Percentiles rank a stretch among this genome's conserved stretches.
Evolutionary conservation across 2,329 filamentous ascomycete genomes (phyloP).

Genomic region (Lojkania enalia): DNA sequence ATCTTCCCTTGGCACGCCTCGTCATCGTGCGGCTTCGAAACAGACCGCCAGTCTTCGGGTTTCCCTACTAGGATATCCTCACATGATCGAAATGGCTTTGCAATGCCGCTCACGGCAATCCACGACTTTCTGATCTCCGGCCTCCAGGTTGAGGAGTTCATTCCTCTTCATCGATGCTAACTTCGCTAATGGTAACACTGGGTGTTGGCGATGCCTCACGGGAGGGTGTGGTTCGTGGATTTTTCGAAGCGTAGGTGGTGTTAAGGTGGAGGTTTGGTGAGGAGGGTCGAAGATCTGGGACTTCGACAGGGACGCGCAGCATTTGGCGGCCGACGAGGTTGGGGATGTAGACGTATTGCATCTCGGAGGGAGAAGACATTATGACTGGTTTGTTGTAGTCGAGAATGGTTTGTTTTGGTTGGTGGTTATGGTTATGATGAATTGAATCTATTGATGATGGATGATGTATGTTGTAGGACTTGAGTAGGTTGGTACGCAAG

Average conservation of each 20-base stretch:
- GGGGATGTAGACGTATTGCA: conserved; percentile 44
- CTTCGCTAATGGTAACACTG: background rate
- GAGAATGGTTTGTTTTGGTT: background rate
- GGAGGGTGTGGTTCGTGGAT: background rate
- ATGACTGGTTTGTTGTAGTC: conserved; percentile 6
- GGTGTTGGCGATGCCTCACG: background rate
- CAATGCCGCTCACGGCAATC: too few relatives aligned
- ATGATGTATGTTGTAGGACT: background rate
- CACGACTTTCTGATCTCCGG: too few relatives aligned
- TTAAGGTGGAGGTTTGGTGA: conserved; percentile 20
- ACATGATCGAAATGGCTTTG: too few relatives aligned
- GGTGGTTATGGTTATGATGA: background rate
- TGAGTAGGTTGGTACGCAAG: too few relatives aligned
- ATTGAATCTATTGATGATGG: conserved; percentile 1
- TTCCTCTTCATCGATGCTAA: conserved; percentile 5
- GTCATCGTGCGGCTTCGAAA: too few relatives aligned
- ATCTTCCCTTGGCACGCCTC: too few relatives aligned
- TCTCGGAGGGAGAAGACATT: conserved; percentile 31
- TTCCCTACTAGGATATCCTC: too few relatives aligned
- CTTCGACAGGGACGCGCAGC: conserved; percentile 36
- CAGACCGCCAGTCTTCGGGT: too few relatives aligned
- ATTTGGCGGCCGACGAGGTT: conserved; percentile 45
- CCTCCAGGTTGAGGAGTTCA: too few relatives aligned
- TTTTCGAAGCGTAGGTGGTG: conserved; percentile 6
- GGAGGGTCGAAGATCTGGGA: too few relatives aligned